Base-by-base conservation (phyloP, 352 stramenopile species). In the Blastocystis sp. region DNA sequence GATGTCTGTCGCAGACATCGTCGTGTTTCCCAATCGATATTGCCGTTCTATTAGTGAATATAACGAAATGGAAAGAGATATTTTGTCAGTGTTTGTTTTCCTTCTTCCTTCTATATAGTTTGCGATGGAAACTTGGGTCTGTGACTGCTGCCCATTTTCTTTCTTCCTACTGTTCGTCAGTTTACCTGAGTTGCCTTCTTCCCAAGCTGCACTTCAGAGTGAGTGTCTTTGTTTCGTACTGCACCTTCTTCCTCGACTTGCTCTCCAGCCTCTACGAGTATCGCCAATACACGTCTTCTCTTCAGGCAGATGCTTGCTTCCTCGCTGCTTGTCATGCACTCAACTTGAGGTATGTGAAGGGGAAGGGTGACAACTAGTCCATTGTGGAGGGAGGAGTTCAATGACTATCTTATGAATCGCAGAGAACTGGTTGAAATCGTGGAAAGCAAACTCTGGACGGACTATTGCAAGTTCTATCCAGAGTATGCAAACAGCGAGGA, bases 201-300 rank as follows among this genome's bases (percentile, higher is more conserved):
- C n/a, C 15, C 41, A 29, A 79, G 34, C 1, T 9, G 0, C 23
- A 8, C 23, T 15, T 76, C 47, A 29, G n/a, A 29, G n/a, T 1
- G 5, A 39, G n/a, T 56, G 55, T 34, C 59, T 34, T 79, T 20
- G 41, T 54, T n/a, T 20, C 53, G 20, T 79, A 53, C n/a, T 54
- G 41, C 43, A 61, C 53, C 26, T 79, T 79, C n/a, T 79, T 79
- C 37, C 43, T 26, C n/a, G 68, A 79, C 59, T 23, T 59, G 26
- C 20, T 59, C 6, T 79, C 53, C 29, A 26, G 29, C n/a, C 68
- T 53, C 26, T 79, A 79, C 68, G 59, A 79, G 53, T 79, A 79
- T 26, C 23, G 68, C 0, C 68, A 79, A 61, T 79, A 23, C 37
- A 18, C 23, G 26, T 45, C 68, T 20, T 79, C 68, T 6, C 68